Evolutionary conservation across 371 early-diverging fungal genomes (phyloP).

Genomic region (Mortierella sp.): DNA sequence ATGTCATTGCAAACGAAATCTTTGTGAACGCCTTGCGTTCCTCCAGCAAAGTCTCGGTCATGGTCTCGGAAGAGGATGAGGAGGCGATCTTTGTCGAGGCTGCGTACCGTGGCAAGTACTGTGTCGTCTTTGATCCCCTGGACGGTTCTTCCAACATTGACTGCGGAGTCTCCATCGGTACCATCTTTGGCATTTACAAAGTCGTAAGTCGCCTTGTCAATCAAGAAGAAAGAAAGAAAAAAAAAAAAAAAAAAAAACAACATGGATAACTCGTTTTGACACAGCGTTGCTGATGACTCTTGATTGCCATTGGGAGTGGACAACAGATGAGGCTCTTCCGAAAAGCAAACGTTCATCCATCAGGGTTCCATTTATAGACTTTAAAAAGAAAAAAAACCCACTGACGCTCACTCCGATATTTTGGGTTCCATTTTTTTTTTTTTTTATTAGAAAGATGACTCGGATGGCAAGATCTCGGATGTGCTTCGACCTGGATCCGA

Average conservation of each 20-base stretch:
- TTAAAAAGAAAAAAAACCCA: no score
- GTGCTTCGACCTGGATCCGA: slow-evolving; percentile 91
- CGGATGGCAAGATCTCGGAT: slow-evolving; percentile 60
- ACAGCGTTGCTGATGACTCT: no score
- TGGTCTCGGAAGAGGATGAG: slow-evolving; percentile 97
- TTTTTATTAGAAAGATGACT: slow-evolving; percentile 46
- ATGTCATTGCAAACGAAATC: slow-evolving; percentile 96
- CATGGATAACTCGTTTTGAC: no score
- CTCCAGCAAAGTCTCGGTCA: slow-evolving; percentile 91
- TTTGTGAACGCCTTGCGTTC: slow-evolving; percentile 93
- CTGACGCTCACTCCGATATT: no score
- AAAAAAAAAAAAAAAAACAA: no score
- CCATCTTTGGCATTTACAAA: slow-evolving; percentile 97
- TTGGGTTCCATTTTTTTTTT: neutral
- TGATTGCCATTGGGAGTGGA: no score
- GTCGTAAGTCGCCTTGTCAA: slow-evolving; percentile 71
- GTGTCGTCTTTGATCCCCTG: slow-evolving; percentile 97
- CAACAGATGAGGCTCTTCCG: no score
- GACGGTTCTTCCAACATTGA: slow-evolving; percentile 98
- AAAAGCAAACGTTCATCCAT: no score
- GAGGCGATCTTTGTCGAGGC: slow-evolving; percentile 88
- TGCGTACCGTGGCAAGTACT: slow-evolving; percentile 87
- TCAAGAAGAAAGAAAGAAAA: no score
- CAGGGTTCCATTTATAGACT: no score
- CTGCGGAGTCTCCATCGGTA: slow-evolving; percentile 97